phyloP scores from a whole-genome alignment of 345 rosid species.

The Populus euphratica region DNA sequence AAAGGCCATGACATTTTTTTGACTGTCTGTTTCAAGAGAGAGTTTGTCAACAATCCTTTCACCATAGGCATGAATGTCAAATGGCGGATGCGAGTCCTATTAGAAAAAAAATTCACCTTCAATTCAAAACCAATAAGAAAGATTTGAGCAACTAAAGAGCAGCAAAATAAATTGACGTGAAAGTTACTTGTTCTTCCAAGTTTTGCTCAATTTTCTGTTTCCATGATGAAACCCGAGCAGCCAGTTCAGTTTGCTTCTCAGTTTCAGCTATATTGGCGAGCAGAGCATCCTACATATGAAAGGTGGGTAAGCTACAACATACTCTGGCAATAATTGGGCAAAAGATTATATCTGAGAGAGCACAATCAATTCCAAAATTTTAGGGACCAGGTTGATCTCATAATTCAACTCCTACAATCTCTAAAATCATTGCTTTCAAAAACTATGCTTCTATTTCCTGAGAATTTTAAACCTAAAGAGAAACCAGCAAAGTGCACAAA shows the following conservation, averaged over 20 bases:
- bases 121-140: background rate
- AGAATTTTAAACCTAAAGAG: background rate
- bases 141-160: background rate
- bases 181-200: constrained; percentile 83
- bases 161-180: background rate
- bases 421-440: background rate
- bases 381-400: background rate
- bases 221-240: constrained; percentile 89
- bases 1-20: constrained; percentile 42
- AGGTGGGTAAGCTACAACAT: background rate
- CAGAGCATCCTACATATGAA: constrained; percentile 68
- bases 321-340: background rate
- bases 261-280: constrained; percentile 89
- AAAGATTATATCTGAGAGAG: background rate
- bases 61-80: constrained; percentile 88
- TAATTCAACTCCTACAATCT: background rate
- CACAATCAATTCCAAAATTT: background rate
- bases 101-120: constrained; percentile 12
- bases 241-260: constrained; percentile 89
- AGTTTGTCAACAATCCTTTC: constrained; percentile 60
- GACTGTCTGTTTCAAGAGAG: constrained; percentile 37
- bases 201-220: constrained; percentile 86
- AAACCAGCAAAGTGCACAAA: background rate
- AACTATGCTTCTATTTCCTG: background rate
- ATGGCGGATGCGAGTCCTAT: constrained; percentile 82